phyloP scores from a whole-genome alignment of 1,284 basidiomycete genomes.

The Lignosus rhinocerotis region DNA sequence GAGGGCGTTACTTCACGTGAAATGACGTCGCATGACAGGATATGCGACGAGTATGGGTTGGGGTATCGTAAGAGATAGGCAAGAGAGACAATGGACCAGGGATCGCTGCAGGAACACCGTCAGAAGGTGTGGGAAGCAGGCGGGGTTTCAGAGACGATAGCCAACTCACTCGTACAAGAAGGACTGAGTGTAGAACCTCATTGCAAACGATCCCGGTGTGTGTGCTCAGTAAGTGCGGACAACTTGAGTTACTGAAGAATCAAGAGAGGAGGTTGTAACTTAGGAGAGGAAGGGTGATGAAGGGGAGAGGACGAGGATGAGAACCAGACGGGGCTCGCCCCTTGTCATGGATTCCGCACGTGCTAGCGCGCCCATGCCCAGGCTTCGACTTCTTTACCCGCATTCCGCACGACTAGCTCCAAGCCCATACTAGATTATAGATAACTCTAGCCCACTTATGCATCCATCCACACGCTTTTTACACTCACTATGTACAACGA shows the following conservation, averaged over 20 bases:
- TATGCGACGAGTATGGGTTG: slow-evolving; percentile 93
- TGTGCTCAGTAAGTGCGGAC: background rate
- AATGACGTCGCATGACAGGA: slow-evolving; percentile 93
- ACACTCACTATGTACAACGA: too few relatives aligned
- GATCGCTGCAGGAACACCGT: slow-evolving; percentile 56
- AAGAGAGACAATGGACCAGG: slow-evolving; percentile 88
- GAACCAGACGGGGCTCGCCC: slow-evolving; percentile 18
- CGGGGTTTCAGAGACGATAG: background rate
- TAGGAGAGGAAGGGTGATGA: slow-evolving; percentile 8
- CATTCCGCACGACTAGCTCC: background rate
- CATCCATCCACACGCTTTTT: too few relatives aligned
- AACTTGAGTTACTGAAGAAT: slow-evolving; percentile 12
- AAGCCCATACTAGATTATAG: background rate
- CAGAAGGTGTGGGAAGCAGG: slow-evolving; percentile 14
- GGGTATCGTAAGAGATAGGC: slow-evolving; percentile 97
- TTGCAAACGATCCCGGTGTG: slow-evolving; percentile 45
- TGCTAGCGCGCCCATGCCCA: slow-evolving; percentile 10
- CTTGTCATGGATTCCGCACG: slow-evolving; percentile 10
- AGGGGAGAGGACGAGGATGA: slow-evolving; percentile 9
- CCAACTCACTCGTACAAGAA: slow-evolving; percentile 75
- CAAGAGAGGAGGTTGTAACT: slow-evolving; percentile 2
- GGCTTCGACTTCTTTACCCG: slow-evolving; percentile 16
- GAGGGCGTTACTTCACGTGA: slow-evolving; percentile 72
- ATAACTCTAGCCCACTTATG: background rate
- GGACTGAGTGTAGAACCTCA: slow-evolving; percentile 82